Evolutionary conservation across 1,139 yeast species (phyloP).

Genomic region (Magnusiomyces suaveolens): DNA sequence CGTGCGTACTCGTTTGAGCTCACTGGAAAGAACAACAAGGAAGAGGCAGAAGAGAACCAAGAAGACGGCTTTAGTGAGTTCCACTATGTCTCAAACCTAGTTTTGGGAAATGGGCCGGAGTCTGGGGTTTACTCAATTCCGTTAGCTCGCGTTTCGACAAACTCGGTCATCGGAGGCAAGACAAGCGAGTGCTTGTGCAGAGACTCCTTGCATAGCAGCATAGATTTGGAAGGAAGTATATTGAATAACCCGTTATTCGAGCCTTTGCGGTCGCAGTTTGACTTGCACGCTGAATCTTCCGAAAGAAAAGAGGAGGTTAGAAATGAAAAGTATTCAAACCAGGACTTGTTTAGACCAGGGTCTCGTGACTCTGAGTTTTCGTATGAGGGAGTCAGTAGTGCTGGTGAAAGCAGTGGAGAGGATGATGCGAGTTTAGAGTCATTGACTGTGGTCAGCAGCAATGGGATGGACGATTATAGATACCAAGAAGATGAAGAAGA

Average conservation of each 20-base stretch:
- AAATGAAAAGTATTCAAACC: background rate
- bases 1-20: background rate
- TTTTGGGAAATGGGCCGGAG: background rate
- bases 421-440: no score
- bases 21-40: background rate
- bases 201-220: background rate
- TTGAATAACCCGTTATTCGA: background rate
- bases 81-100: background rate
- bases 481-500: no score
- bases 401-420: background rate
- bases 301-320: background rate
- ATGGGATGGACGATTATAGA: no score
- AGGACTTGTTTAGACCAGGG: background rate
- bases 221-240: background rate
- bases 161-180: background rate
- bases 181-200: background rate
- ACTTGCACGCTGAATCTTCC: background rate
- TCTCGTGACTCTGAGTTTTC: constrained; percentile 3
- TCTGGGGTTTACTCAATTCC: background rate
- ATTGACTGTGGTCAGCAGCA: no score
- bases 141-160: background rate
- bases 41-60: background rate
- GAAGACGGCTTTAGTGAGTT: background rate
- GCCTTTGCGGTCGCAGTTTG: background rate
- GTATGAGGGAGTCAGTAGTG: background rate